A percentile compares a stretch with the other conserved stretches of the same genome.
Evolutionary conservation across 176 grass and related monocot species (phyloP).

Genomic region (Saccharum officinarum): DNA sequence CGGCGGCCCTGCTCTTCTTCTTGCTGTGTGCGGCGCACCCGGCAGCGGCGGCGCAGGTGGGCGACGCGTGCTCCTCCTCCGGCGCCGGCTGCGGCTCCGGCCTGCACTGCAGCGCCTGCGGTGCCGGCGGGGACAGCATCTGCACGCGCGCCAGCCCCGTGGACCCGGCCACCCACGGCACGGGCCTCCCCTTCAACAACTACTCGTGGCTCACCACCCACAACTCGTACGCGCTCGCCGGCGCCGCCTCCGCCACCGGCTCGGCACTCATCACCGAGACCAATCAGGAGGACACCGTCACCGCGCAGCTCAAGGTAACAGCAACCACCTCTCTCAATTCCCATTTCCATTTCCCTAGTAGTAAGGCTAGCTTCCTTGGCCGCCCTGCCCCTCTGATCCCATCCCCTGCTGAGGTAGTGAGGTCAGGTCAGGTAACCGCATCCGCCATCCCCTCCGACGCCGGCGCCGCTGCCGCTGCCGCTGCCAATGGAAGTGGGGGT

Average conservation of each 20-base stretch:
- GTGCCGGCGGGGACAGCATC: slow-evolving; percentile 21
- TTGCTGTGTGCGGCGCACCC: neutral
- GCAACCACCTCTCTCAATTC: neutral
- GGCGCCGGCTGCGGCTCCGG: slow-evolving; percentile 49
- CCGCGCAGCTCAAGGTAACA: slow-evolving; percentile 70
- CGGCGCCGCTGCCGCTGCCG: neutral
- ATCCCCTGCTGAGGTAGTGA: neutral
- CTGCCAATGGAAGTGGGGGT: neutral
- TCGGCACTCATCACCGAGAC: slow-evolving; percentile 19
- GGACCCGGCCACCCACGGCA: slow-evolving; percentile 61
- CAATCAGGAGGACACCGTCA: slow-evolving; percentile 89
- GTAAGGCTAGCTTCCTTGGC: too few species aligned
- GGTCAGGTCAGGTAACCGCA: neutral
- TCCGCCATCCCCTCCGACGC: neutral
- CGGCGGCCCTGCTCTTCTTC: neutral
- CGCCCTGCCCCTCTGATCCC: too few species aligned
- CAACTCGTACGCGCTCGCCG: slow-evolving; percentile 76
- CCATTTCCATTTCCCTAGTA: too few species aligned
- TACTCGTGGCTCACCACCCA: slow-evolving; percentile 97
- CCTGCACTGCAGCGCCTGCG: slow-evolving; percentile 74
- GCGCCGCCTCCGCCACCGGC: slow-evolving; percentile 54
- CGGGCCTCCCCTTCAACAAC: slow-evolving; percentile 70
- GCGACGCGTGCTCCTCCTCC: slow-evolving; percentile 38
- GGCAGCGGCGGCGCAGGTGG: slow-evolving; percentile 27
- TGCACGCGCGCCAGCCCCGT: slow-evolving; percentile 57